phyloP scores from a whole-genome alignment of 2,329 filamentous ascomycete genomes.

The Fusarium cyanostomum region DNA sequence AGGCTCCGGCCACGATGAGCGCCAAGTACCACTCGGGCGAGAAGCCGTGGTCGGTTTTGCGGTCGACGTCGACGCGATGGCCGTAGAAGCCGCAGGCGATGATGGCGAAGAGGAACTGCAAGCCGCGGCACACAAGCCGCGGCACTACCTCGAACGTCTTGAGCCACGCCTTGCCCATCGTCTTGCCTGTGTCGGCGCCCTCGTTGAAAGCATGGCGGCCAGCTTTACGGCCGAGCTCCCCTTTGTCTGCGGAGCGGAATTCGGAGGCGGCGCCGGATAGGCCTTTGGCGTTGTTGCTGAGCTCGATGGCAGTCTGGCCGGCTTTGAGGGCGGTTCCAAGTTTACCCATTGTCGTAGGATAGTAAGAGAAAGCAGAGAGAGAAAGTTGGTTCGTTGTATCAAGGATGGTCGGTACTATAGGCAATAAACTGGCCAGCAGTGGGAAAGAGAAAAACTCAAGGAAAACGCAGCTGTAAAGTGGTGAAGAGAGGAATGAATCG shows the following conservation, averaged over 20 bases:
- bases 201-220: conserved; percentile 48
- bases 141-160: conserved; percentile 58
- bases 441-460: background rate
- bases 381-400: background rate
- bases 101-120: conserved; percentile 76
- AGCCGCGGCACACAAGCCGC: conserved; percentile 65
- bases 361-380: background rate
- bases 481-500: conserved; percentile 7
- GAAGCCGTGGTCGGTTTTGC: conserved; percentile 51
- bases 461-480: background rate
- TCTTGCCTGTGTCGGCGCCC: conserved; percentile 52
- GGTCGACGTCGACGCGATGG: conserved; percentile 59
- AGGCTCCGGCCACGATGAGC: conserved; percentile 64
- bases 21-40: conserved; percentile 72
- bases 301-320: conserved; percentile 48
- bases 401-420: too few relatives aligned
- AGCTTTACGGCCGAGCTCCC: conserved; percentile 46
- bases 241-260: conserved; percentile 47
- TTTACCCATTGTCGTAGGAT: conserved; percentile 42
- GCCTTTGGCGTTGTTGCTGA: conserved; percentile 43
- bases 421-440: conserved; percentile 35
- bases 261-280: conserved; percentile 43
- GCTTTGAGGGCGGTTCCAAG: conserved; percentile 45
- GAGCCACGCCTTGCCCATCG: conserved; percentile 55
- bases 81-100: conserved; percentile 76